These are phyloP conservation scores for Oryza meridionalis DNA, from an alignment of 176 grass and related monocot genomes.

Conservation along the genomic window DNA sequence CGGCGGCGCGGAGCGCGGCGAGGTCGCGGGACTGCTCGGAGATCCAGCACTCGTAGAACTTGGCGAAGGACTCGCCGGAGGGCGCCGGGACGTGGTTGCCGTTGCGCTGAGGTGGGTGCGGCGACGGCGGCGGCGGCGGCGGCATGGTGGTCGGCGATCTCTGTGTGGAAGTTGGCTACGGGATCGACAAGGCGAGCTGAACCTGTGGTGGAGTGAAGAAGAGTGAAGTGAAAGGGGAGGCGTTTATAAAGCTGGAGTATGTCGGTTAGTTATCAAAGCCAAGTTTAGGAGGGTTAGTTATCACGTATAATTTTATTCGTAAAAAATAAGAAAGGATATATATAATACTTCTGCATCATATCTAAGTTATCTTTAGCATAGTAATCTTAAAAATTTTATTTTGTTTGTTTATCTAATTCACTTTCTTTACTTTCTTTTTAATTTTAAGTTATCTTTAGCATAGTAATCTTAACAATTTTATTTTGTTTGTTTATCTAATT, in stretches of 20 bases:
- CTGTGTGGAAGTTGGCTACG: background rate
- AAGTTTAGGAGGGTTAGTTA: too few relatives aligned
- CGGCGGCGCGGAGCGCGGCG: constrained; percentile 50
- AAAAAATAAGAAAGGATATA: too few relatives aligned
- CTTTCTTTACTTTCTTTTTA: too few relatives aligned
- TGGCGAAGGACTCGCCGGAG: constrained; percentile 34
- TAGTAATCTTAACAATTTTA: too few relatives aligned
- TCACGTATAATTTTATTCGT: too few relatives aligned
- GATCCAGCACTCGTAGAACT: constrained; percentile 61
- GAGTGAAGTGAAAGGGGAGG: background rate
- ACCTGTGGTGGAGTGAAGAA: background rate
- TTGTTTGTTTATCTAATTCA: too few relatives aligned
- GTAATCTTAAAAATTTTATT: too few relatives aligned
- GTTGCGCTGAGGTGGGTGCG: background rate
- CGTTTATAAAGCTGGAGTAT: background rate
- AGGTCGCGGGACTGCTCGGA: constrained; percentile 65
- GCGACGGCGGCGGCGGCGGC: constrained; percentile 13
- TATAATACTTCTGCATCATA: too few relatives aligned
- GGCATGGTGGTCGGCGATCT: constrained; percentile 19
- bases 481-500: too few relatives aligned
- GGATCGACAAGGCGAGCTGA: background rate
- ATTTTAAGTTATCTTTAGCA: too few relatives aligned
- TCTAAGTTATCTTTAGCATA: too few relatives aligned
- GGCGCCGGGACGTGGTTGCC: background rate
- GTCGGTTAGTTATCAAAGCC: background rate